These are phyloP conservation scores for Phenoliferia sp. DNA, from an alignment of 1,284 basidiomycete genomes.

Conservation along the genomic window DNA sequence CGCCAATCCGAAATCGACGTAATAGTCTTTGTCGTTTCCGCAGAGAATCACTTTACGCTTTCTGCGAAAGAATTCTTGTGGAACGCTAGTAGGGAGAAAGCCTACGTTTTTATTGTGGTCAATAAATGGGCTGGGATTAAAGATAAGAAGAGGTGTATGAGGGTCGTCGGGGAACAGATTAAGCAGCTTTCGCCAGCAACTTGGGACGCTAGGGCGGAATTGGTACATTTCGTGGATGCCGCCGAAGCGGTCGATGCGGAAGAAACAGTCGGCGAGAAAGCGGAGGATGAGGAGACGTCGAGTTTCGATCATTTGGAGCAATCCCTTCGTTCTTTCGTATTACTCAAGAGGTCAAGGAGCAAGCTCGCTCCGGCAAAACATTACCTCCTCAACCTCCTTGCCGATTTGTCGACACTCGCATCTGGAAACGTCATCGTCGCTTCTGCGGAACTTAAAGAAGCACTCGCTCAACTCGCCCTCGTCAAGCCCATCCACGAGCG, in stretches of 20 bases:
- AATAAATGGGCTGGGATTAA: conserved; percentile 96
- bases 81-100: conserved; percentile 94
- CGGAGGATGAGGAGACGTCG: conserved; percentile 46
- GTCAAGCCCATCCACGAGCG: conserved; percentile 79
- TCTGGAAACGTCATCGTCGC: conserved; percentile 83
- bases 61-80: conserved; percentile 92
- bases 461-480: conserved; percentile 63
- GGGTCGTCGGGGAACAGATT: conserved; percentile 90
- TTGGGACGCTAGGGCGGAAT: conserved; percentile 82
- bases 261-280: conserved; percentile 8
- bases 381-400: conserved; percentile 81
- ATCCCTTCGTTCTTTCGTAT: conserved; percentile 89
- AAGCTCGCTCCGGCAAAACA: conserved; percentile 95
- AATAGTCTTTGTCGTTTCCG: conserved; percentile 94
- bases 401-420: conserved; percentile 82
- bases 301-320: conserved; percentile 84
- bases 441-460: conserved; percentile 68
- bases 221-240: conserved; percentile 95
- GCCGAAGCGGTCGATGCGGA: conserved; percentile 36
- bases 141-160: conserved; percentile 90
- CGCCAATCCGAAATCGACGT: conserved; percentile 99
- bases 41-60: conserved; percentile 97
- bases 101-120: conserved; percentile 96
- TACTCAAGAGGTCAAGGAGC: conserved; percentile 89
- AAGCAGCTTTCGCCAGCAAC: conserved; percentile 85